Conservation (phyloP, 2,329 filamentous ascomycete genomes). For the Stemphylium vesicarium region DNA sequence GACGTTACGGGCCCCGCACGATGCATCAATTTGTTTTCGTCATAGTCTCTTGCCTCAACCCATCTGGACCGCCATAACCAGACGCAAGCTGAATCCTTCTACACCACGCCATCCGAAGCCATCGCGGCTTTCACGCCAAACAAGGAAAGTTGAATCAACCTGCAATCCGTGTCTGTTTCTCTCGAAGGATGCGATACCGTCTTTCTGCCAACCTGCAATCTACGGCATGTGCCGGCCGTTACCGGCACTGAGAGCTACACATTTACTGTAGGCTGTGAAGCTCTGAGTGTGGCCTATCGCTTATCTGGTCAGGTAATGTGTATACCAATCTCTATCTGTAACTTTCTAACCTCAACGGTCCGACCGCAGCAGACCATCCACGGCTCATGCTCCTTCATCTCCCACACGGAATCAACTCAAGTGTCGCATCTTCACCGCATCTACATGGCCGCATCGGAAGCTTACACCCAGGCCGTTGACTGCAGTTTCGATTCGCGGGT, state of each 20-base stretch:
- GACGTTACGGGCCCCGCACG: background rate
- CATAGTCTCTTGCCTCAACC: no score
- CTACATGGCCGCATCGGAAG: background rate
- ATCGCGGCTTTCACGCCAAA: background rate
- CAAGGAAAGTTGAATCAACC: background rate
- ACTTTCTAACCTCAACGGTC: background rate
- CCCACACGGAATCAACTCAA: background rate
- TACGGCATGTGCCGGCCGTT: background rate
- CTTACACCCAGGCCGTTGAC: background rate
- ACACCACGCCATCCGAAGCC: background rate
- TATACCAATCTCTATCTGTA: background rate
- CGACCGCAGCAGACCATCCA: background rate
- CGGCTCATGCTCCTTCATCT: background rate
- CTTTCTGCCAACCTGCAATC: background rate
- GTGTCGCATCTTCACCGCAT: background rate
- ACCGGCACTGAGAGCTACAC: background rate
- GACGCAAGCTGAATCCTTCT: no score
- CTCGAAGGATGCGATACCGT: background rate
- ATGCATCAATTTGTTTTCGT: background rate
- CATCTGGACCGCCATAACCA: no score
- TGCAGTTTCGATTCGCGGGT: no score
- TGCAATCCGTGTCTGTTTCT: background rate
- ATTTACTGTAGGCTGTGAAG: background rate
- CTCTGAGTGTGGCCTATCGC: background rate
- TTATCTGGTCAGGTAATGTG: background rate